Conservation (phyloP, 345 rosid genomes). For the Hibiscus tridactylites region DNA sequence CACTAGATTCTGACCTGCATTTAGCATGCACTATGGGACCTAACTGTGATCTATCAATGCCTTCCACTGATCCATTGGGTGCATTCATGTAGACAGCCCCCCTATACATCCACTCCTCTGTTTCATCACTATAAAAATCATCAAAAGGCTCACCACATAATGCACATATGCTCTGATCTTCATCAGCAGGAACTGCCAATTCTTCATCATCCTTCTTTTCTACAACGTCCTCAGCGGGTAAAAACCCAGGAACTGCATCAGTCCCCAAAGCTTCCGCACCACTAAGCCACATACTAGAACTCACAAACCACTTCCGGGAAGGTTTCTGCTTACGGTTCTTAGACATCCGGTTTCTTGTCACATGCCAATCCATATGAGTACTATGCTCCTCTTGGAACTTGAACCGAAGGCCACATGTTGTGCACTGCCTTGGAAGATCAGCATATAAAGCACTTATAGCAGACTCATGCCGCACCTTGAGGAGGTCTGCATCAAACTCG, state of each 20-base stretch:
- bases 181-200: constrained; percentile 97
- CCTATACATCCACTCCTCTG: constrained; percentile 98
- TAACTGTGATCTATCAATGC: constrained; percentile 70
- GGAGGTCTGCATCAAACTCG: constrained; percentile 76
- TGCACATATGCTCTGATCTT: constrained; percentile 84
- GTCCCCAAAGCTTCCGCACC: constrained; percentile 96
- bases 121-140: constrained; percentile 94
- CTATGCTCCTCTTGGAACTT: constrained; percentile 94
- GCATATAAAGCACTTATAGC: constrained; percentile 65
- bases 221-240: constrained; percentile 51
- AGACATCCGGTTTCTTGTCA: constrained; percentile 91
- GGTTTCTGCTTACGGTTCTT: constrained; percentile 92
- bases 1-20: constrained; percentile 84
- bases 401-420: constrained; percentile 92
- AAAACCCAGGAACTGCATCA: constrained; percentile 90
- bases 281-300: constrained; percentile 94
- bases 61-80: constrained; percentile 39
- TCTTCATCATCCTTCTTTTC: constrained; percentile 90
- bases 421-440: constrained; percentile 95
- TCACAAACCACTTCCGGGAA: constrained; percentile 98
- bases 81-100: constrained; percentile 96
- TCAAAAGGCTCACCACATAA: constrained; percentile 96
- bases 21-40: constrained; percentile 99
- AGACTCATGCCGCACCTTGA: constrained; percentile 77
- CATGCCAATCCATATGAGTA: constrained; percentile 99